Evolutionary conservation across 495 filamentous ascomycete species (phyloP).

Genomic region (Talaromyces stipitatus): DNA sequence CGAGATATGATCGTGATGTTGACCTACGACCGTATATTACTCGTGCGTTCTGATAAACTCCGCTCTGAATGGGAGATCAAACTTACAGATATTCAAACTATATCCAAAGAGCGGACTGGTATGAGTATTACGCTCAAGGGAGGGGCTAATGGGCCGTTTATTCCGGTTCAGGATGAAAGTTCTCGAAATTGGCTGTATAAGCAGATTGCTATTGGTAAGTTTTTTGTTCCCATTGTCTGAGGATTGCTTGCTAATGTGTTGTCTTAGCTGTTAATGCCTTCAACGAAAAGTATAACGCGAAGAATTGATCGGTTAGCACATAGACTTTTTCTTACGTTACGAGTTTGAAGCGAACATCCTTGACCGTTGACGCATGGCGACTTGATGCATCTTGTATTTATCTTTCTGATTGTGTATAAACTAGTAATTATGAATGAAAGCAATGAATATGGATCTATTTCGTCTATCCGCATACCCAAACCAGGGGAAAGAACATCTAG

Average conservation of each 20-base stretch:
- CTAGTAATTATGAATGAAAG: background rate
- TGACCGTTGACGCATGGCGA: background rate
- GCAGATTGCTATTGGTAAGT: constrained; percentile 54
- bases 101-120: constrained; percentile 91
- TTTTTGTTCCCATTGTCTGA: background rate
- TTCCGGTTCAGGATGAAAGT: constrained; percentile 85
- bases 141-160: constrained; percentile 87
- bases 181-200: constrained; percentile 79
- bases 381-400: background rate
- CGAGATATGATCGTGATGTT: constrained; percentile 94
- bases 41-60: constrained; percentile 77
- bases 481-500: too few relatives aligned
- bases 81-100: constrained; percentile 92
- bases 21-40: constrained; percentile 85
- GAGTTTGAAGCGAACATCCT: background rate
- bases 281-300: constrained; percentile 62
- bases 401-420: background rate
- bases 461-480: too few relatives aligned
- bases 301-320: constrained; percentile 28
- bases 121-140: constrained; percentile 83
- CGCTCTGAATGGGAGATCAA: constrained; percentile 92
- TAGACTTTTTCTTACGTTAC: background rate
- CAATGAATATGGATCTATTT: too few relatives aligned
- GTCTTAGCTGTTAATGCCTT: constrained; percentile 56
- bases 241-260: background rate